A percentile compares a stretch with the other conserved stretches of the same genome.
Evolutionary conservation across 495 filamentous ascomycete genomes (phyloP).

Genomic region (Hyaloscypha finlandica): DNA sequence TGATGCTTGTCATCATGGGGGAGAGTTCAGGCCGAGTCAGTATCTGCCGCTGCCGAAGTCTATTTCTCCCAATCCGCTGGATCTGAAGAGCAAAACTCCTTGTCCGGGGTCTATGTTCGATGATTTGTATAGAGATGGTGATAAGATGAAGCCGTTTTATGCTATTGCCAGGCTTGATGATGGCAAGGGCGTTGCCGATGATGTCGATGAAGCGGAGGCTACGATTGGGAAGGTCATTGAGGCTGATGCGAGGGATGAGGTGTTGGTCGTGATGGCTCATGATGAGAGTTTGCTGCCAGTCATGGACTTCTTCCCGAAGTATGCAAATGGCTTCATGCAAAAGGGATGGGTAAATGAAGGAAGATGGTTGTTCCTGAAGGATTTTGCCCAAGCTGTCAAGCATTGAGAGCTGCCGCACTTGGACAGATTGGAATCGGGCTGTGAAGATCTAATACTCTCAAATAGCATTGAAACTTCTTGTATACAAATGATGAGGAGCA

Average conservation of each 20-base stretch:
- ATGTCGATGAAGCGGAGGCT: conserved; percentile 35
- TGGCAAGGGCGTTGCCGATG: conserved; percentile 27
- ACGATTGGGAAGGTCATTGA: conserved; percentile 44
- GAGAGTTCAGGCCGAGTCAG: conserved; percentile 44
- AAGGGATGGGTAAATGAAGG: conserved; percentile 52
- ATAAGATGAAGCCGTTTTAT: conserved; percentile 41
- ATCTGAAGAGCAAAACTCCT: conserved; percentile 18
- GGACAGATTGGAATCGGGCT: too few species aligned
- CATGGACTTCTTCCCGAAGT: conserved; percentile 50
- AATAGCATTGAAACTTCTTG: too few species aligned
- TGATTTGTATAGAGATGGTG: conserved; percentile 31
- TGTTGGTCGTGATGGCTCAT: conserved; percentile 54
- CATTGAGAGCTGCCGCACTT: conserved; percentile 6
- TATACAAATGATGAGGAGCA: too few species aligned
- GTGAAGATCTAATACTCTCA: too few species aligned
- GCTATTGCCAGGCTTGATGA: conserved; percentile 32
- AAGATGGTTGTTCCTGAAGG: conserved; percentile 57
- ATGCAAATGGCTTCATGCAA: conserved; percentile 50
- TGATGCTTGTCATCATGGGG: conserved; percentile 53
- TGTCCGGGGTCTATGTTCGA: conserved; percentile 32
- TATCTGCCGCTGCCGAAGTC: conserved; percentile 43
- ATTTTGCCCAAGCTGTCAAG: conserved; percentile 47
- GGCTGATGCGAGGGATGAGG: conserved; percentile 49
- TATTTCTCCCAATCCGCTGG: conserved; percentile 39
- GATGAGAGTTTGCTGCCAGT: conserved; percentile 42